Base-by-base conservation (phyloP, 768 basidiomycete genomes). In the Leccinum broughii region DNA sequence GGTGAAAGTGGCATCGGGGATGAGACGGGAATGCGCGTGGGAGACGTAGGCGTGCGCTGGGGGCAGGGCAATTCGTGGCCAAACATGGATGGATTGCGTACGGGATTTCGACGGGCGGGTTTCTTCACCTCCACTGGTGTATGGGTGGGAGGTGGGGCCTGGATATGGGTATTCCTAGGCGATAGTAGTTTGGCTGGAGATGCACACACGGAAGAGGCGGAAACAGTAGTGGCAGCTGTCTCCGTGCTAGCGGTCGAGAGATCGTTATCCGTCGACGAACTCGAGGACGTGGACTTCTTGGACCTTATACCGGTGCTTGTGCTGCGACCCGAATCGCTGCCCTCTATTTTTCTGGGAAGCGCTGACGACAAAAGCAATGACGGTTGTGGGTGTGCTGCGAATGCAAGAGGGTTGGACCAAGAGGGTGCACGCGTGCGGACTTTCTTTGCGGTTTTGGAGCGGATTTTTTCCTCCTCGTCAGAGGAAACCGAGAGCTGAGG, bases 401-500 rank as follows among this genome's bases (percentile, higher is more conserved):
- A 57, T 34, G 66, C 65, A 58, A 66, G 67, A 60, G 72, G 60
- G 57, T 61, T 66, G 39, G 70, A 71, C 72, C 72, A 75, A 15
- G 74, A 68, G 26, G 64, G 71, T 58, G 72, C 80, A 63, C 58
- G 62, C 20, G 72, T 76, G 55, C 84, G 80, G 53, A 80, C 75
- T 74, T 87, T 90, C 81, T 91, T 92, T 24, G 79, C 85, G 37
- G 77, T 79, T 62, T 78, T 78, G 44, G 78, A 80, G 39, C 88
- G 82, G 24, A 80, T 66, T 71, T 85, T 86, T 75, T 92, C 89
- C 68, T 91, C 90, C 63, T 91, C 90, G 66, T 92, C 90, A 20
- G 87, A 88, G 13, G 89, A 89, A 24, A 83, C 76, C 46, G 78
- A 83, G 76, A 69, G 76, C 79, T 50, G 79, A 51, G 77, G 73